Evolutionary conservation across 495 filamentous ascomycete genomes (phyloP), one percentile per base, ranked within the genome.

Genomic region (Aspergillus affinis): DNA sequence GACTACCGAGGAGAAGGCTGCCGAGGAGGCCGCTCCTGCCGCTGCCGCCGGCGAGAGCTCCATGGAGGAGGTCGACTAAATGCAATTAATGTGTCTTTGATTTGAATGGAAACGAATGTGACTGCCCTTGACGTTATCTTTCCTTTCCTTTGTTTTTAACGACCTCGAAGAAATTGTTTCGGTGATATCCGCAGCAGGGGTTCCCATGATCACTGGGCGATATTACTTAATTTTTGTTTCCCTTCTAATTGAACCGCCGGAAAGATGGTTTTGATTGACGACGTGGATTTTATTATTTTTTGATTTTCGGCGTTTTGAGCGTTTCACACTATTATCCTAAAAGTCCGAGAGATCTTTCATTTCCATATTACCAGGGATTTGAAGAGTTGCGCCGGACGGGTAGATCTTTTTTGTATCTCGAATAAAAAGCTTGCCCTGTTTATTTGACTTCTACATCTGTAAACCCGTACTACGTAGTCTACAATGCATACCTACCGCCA

Each of bases 61-160:
- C 65, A 89, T 88, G 86, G 86, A 88, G 81, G 86, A 88, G 81
- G 86, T 88, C 67, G 86, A 88, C 80, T 88, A 87, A 74, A 82
- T 69, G 72, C 55, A 26, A 47, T 59, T 58, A 17, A 59, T 52
- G 18, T 36, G 36, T 56, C 18, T 32, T 59, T 52, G 19, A 20
- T 20, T 57, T 60, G 26, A 36, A 26, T 52, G 21, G 21, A 23
- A 27, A n/a, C 27, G 21, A 26, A 27, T 52, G 21, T 52, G 7
- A 20, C 50, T 49, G 21, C 13, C 13, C 47, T 26, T 20, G 19
- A 49, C 36, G 20, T 61, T 59, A 68, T 65, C 52, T 59, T 66
- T 49, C 12, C 12, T 27, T 49, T 19, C 21, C 48, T 46, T 48
- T 55, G 54, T 49, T 27, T 58, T 53, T 62, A 51, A 65, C 49